These are phyloP conservation scores for Lignosus rhinocerotis DNA, from an alignment of 1,284 basidiomycete genomes.

Conservation along the genomic window DNA sequence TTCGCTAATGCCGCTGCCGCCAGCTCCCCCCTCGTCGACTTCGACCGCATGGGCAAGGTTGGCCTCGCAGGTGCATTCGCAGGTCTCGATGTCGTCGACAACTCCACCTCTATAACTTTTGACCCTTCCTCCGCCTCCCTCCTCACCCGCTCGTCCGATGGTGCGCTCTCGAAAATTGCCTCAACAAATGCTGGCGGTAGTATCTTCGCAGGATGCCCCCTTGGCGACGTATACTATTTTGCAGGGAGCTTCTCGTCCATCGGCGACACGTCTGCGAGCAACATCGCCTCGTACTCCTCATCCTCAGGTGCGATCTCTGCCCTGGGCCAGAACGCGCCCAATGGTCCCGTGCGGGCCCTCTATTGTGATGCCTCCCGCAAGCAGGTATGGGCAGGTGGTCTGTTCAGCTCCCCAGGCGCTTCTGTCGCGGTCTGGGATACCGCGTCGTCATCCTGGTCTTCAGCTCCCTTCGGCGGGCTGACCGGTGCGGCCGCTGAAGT, in stretches of 20 bases:
- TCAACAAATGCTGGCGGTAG: constrained; percentile 72
- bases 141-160: constrained; percentile 63
- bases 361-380: constrained; percentile 76
- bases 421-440: constrained; percentile 83
- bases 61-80: constrained; percentile 85
- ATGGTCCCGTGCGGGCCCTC: constrained; percentile 76
- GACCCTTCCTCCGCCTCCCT: constrained; percentile 71
- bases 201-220: constrained; percentile 64
- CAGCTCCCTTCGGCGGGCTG: constrained; percentile 83
- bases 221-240: constrained; percentile 68
- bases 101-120: constrained; percentile 54
- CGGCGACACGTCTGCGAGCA: constrained; percentile 53
- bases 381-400: constrained; percentile 86
- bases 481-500: constrained; percentile 72
- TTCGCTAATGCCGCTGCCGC: constrained; percentile 47
- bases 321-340: constrained; percentile 60
- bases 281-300: constrained; percentile 75
- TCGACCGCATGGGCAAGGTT: constrained; percentile 87
- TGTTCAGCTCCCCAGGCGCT: constrained; percentile 69
- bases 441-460: constrained; percentile 65
- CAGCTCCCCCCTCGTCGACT: constrained; percentile 81
- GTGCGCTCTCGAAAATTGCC: constrained; percentile 62
- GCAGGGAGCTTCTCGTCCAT: constrained; percentile 78
- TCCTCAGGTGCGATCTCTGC: constrained; percentile 59
- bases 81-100: constrained; percentile 77